A percentile compares a stretch with the other conserved stretches of the same genome.
phyloP scores from a whole-genome alignment of 139 green algal genomes.

The Haematococcus lacustris region DNA sequence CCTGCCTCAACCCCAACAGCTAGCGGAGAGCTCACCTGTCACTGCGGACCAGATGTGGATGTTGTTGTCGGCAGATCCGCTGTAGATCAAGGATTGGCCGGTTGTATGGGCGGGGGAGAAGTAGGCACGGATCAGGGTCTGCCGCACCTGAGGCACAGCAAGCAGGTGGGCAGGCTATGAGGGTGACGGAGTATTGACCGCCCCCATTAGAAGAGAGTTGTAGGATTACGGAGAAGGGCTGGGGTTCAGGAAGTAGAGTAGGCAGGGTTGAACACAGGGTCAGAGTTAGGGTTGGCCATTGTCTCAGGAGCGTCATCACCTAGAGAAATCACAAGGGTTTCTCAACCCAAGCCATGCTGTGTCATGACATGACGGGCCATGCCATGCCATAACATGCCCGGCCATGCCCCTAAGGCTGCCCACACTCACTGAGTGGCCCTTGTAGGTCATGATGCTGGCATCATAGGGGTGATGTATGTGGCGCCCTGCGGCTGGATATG shows the following conservation, averaged over 20 bases:
- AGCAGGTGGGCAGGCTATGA: not conserved
- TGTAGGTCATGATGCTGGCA: slow-evolving; percentile 74
- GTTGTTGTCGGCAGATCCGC: slow-evolving; percentile 57
- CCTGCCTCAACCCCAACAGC: not conserved
- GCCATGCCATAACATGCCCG: too few relatives aligned
- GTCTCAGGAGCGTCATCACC: too few relatives aligned
- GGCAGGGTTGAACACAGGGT: too few relatives aligned
- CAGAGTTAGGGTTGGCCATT: too few relatives aligned
- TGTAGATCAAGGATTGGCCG: slow-evolving; percentile 88
- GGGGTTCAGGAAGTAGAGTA: too few relatives aligned
- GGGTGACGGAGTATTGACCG: too few relatives aligned
- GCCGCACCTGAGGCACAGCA: slow-evolving; percentile 38
- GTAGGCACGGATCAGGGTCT: slow-evolving; percentile 92
- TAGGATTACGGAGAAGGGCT: too few relatives aligned
- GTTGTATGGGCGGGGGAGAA: slow-evolving; percentile 61
- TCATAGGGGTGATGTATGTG: slow-evolving; percentile 78
- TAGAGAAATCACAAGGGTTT: too few relatives aligned
- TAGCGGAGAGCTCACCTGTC: slow-evolving; percentile 33
- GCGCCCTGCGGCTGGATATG: slow-evolving; percentile 62
- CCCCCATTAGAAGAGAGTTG: too few relatives aligned
- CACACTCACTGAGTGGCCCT: slow-evolving; percentile 63
- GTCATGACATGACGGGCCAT: too few relatives aligned
- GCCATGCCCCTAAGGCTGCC: too few relatives aligned
- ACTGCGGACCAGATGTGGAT: slow-evolving; percentile 80
- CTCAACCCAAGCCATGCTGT: too few relatives aligned